Evolutionary conservation across 345 rosid species (phyloP).

Genomic region (Cardiospermum halicacabum): DNA sequence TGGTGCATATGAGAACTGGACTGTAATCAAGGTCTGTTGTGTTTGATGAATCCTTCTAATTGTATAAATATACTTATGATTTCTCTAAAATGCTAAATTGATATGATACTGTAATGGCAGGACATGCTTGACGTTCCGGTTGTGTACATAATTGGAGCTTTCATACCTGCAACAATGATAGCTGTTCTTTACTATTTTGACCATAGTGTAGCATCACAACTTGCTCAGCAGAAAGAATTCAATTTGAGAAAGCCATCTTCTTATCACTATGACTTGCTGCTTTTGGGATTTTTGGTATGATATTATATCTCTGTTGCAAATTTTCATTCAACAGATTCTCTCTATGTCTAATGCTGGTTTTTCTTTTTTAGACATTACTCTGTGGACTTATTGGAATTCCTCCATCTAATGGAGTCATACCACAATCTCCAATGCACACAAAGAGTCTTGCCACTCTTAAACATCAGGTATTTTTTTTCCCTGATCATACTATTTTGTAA

Average conservation of each 20-base stretch:
- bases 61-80: background rate
- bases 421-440: slow-evolving; percentile 89
- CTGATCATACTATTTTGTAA: no score
- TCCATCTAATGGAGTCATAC: slow-evolving; percentile 79
- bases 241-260: slow-evolving; percentile 90
- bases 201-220: slow-evolving; percentile 97
- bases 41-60: slow-evolving; percentile 9
- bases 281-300: slow-evolving; percentile 76
- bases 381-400: slow-evolving; percentile 85
- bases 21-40: slow-evolving; percentile 58
- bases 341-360: background rate
- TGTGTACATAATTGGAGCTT: slow-evolving; percentile 79
- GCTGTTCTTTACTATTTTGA: slow-evolving; percentile 95
- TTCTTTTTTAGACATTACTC: slow-evolving; percentile 43
- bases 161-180: slow-evolving; percentile 96
- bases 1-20: slow-evolving; percentile 90
- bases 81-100: slow-evolving; percentile 1
- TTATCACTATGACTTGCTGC: slow-evolving; percentile 88
- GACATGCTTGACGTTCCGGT: slow-evolving; percentile 80
- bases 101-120: slow-evolving; percentile 28
- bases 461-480: slow-evolving; percentile 54
- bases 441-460: slow-evolving; percentile 79
- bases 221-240: slow-evolving; percentile 91
- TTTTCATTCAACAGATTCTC: background rate
- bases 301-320: slow-evolving; percentile 4